Evolutionary conservation across 1,139 yeast species (phyloP), one percentile per base, ranked within the genome.

Genomic region (Wickerhamomyces sp.): DNA sequence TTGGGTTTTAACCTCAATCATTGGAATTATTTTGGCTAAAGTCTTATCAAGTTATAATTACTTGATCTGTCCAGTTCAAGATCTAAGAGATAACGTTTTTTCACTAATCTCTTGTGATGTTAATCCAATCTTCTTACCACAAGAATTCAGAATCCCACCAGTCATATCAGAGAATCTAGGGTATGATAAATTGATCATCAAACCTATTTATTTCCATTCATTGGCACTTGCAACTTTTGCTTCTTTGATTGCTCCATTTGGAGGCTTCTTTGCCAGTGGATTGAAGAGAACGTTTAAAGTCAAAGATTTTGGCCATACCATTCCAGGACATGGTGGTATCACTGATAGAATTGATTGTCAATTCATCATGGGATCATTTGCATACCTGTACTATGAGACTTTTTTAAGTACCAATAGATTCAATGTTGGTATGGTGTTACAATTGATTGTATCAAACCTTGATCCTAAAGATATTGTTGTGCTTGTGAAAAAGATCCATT

Each of bases 261-360:
- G 99, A 45, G 99, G 99, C 1, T 93, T 93, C 66, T 93, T 93
- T 59, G 99, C 99, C 4, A 85, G 95, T 43, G 99, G 99, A 13
- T 75, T 94, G 58, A 93, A 93, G 71, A 82, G 99, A 66, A 90
- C 98, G n/a, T 91, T 93, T 70, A 87, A 94, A 59, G 91, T 91
- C 48, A 88, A 88, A 67, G 96, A 88, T 65, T 88, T 88, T 61
- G 96, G 96, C 50, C 91, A 87, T 62, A 86, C 95, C 18, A 88
- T 88, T 53, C 96, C 96, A 10, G 99, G 99, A 35, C 99, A 93
- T 62, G 99, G 99, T 51, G 99, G 99, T 54, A 82, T 93, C 54
- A 91, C 97, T 32, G 99, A 93, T 66, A 79, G 99, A 68, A 84
- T 93, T 73, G 99, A 93, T 69, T 93, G 99, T 68, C 99, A 93